A percentile compares a stretch with the other conserved stretches of the same genome.
Conservation (phyloP, 208 protist genomes). For the Leishmania braziliensis region DNA sequence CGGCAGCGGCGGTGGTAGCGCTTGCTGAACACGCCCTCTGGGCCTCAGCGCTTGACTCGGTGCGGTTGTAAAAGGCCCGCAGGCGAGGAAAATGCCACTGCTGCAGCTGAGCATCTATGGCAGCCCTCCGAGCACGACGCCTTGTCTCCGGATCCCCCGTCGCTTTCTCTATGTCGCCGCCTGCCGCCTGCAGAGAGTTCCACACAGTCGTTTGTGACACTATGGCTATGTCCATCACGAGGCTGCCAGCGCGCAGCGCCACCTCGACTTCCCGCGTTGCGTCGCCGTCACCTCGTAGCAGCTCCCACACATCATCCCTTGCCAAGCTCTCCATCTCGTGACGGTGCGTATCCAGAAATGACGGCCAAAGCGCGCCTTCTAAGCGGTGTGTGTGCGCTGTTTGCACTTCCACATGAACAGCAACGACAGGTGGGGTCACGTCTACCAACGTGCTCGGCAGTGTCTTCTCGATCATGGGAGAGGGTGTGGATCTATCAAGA, state of each 20-base stretch:
- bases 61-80: constrained; percentile 20
- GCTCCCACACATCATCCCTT: constrained; percentile 23
- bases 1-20: not conserved
- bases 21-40: not conserved
- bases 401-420: not conserved
- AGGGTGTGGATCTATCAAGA: not conserved
- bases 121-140: not conserved
- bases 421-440: not conserved
- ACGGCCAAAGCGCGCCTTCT: constrained; percentile 28
- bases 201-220: not conserved
- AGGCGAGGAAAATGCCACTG: constrained; percentile 27
- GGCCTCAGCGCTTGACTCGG: not conserved
- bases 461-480: not conserved
- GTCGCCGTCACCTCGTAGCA: constrained; percentile 7
- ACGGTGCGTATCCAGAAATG: constrained; percentile 10
- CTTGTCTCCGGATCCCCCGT: not conserved
- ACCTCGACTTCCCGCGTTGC: constrained; percentile 9
- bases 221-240: constrained; percentile 22
- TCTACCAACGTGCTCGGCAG: not conserved
- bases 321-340: constrained; percentile 20
- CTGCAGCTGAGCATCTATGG: constrained; percentile 3
- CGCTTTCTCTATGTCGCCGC: not conserved
- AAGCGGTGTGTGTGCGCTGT: constrained; percentile 24
- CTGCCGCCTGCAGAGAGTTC: not conserved
- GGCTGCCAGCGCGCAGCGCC: constrained; percentile 26